These are phyloP conservation scores for Pseudogymnoascus sp. DNA, from an alignment of 2,329 filamentous ascomycete species.

Conservation along the genomic window DNA sequence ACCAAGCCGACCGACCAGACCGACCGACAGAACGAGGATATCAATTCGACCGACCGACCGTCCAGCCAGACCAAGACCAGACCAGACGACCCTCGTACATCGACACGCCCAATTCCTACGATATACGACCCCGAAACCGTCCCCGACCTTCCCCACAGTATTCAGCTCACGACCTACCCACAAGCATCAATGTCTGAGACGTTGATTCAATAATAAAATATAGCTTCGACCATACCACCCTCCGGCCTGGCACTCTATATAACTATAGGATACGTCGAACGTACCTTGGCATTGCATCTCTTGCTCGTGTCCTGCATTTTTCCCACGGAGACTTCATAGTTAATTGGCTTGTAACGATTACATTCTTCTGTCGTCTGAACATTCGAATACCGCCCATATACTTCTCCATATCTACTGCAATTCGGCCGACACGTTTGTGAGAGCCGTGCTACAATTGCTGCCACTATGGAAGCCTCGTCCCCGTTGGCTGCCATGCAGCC, in stretches of 20 bases:
- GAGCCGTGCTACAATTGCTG: constrained; percentile 8
- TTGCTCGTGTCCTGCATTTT: constrained; percentile 4
- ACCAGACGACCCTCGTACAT: background rate
- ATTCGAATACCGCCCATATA: constrained; percentile 2
- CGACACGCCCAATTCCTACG: background rate
- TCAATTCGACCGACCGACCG: background rate
- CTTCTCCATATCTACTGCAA: background rate
- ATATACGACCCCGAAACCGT: constrained; percentile 6
- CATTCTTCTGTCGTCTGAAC: background rate
- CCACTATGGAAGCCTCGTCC: constrained; percentile 81
- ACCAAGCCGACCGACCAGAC: background rate
- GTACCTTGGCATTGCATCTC: constrained; percentile 5
- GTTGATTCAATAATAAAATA: constrained; percentile 7
- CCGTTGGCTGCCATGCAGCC: constrained; percentile 90
- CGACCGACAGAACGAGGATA: background rate
- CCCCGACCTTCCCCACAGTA: background rate
- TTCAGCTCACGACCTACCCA: background rate
- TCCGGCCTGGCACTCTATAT: background rate
- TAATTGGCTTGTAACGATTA: constrained; percentile 2
- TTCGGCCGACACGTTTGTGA: background rate
- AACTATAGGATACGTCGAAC: constrained; percentile 3
- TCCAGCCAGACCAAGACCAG: background rate
- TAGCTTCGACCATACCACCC: background rate
- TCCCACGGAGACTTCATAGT: background rate
- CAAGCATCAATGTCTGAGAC: constrained; percentile 7